A percentile compares a stretch with the other conserved stretches of the same genome.
Conservation (phyloP, 2,329 filamentous ascomycete genomes). For the Fusarium poae region DNA sequence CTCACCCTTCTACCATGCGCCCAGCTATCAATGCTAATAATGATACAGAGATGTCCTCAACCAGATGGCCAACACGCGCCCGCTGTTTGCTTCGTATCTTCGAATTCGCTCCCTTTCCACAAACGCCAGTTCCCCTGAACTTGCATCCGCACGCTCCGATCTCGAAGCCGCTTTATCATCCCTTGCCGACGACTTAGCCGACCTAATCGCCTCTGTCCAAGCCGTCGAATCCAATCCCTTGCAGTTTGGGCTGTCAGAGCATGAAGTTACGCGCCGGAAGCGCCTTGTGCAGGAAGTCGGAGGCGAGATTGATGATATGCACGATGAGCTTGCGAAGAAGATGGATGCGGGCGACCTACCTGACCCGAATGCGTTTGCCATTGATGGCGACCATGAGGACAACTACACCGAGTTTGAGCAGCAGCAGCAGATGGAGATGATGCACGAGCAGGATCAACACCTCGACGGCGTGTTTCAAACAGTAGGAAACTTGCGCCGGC, state of each 20-base stretch:
- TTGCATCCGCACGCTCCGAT: conserved; percentile 80
- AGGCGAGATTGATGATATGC: conserved; percentile 89
- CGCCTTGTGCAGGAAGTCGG: conserved; percentile 91
- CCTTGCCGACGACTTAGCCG: conserved; percentile 85
- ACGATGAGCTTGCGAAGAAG: conserved; percentile 78
- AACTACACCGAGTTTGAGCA: conserved; percentile 88
- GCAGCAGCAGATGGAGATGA: conserved; percentile 89
- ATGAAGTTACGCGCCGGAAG: conserved; percentile 84
- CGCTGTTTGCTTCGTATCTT: conserved; percentile 93
- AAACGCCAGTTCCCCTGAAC: conserved; percentile 81
- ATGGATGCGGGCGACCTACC: conserved; percentile 64
- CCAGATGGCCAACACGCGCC: conserved; percentile 82
- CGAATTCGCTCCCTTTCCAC: conserved; percentile 91
- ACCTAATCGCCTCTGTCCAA: conserved; percentile 87
- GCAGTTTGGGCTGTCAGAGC: conserved; percentile 84
- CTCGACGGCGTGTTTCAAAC: conserved; percentile 93
- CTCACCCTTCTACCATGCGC: neutral
- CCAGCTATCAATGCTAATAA: conserved; percentile 21
- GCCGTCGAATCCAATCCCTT: conserved; percentile 90
- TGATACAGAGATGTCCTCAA: conserved; percentile 84
- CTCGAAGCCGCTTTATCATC: conserved; percentile 74
- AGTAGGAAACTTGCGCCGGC: conserved; percentile 88
- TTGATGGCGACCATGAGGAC: conserved; percentile 62
- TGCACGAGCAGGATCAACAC: conserved; percentile 94
- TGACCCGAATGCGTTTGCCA: conserved; percentile 68